phyloP scores from a whole-genome alignment of 331 rosid genomes.

The Pyrus hybrid region DNA sequence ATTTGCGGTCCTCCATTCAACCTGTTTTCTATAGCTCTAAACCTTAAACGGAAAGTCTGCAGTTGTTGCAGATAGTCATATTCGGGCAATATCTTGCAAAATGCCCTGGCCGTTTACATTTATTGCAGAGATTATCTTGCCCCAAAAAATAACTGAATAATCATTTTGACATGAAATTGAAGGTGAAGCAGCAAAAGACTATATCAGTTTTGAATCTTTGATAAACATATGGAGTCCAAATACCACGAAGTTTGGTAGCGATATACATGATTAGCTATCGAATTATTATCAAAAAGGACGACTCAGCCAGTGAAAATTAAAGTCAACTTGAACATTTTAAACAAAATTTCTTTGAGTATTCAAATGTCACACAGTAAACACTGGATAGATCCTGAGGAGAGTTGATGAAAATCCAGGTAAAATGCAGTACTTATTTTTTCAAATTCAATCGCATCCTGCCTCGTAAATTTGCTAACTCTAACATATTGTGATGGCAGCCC shows the following conservation, averaged over 20 bases:
- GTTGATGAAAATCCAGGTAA: background rate
- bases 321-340: background rate
- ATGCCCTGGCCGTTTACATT: slow-evolving; percentile 23
- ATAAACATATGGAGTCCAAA: background rate
- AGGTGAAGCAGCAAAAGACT: background rate
- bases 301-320: background rate
- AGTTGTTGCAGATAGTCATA: slow-evolving; percentile 17
- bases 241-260: background rate
- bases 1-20: background rate
- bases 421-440: background rate
- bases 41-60: background rate
- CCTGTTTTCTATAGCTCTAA: background rate
- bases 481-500: background rate
- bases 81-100: slow-evolving; percentile 18
- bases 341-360: background rate
- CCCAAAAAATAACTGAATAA: background rate
- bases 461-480: background rate
- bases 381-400: background rate
- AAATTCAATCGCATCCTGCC: background rate
- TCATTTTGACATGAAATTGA: background rate
- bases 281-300: background rate
- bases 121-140: slow-evolving; percentile 17
- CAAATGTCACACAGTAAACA: background rate
- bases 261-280: background rate
- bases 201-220: background rate